Conservation (phyloP, 139 green algal species). For the Pleodorina starrii region DNA sequence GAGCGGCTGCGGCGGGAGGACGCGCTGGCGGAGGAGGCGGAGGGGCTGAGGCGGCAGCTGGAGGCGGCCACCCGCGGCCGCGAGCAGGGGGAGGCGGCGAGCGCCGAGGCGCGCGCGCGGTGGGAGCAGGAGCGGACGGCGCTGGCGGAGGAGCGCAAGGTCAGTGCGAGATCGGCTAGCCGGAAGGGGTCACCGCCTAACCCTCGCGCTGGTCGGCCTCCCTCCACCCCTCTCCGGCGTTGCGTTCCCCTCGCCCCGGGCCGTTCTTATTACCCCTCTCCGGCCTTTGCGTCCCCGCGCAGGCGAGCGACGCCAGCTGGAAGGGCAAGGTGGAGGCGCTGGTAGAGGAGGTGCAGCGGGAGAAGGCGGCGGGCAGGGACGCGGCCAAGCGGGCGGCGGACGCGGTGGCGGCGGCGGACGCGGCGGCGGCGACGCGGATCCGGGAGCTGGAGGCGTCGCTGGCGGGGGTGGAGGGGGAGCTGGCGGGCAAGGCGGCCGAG, state of each 20-base stretch:
- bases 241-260: too few species aligned
- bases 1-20: constrained; percentile 61
- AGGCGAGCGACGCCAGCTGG: constrained; percentile 47
- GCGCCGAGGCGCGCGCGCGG: not conserved
- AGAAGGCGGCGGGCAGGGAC: constrained; percentile 50
- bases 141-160: constrained; percentile 37
- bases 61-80: not conserved
- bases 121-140: constrained; percentile 49
- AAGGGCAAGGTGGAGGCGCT: constrained; percentile 54
- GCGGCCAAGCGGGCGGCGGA: constrained; percentile 45
- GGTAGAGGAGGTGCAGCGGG: constrained; percentile 58
- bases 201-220: too few species aligned
- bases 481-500: not conserved
- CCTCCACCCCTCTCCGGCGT: too few species aligned
- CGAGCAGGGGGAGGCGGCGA: constrained; percentile 10
- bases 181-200: too few species aligned
- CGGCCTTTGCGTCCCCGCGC: too few species aligned
- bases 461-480: constrained; percentile 24
- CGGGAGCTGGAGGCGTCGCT: constrained; percentile 7
- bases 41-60: constrained; percentile 39
- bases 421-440: constrained; percentile 17
- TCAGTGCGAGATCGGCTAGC: not conserved
- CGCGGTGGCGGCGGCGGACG: constrained; percentile 15
- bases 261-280: too few species aligned
- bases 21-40: constrained; percentile 49